phyloP scores from a whole-genome alignment of 1,284 basidiomycete species.

The Pulveroboletus sp. region DNA sequence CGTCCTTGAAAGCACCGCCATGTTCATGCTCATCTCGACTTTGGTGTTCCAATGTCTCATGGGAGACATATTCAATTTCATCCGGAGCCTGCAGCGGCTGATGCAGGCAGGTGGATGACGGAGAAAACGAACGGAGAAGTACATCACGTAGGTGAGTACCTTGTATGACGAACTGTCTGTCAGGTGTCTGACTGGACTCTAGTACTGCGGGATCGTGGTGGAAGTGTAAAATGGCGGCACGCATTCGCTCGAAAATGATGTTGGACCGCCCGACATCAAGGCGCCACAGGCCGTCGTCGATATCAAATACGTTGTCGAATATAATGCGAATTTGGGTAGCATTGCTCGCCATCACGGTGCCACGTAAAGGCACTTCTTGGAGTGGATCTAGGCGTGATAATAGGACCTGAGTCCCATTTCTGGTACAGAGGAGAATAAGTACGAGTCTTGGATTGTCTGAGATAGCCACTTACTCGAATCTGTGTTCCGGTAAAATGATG shows the following conservation, averaged over 20 bases:
- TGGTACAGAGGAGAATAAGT: slow-evolving; percentile 29
- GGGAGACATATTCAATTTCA: slow-evolving; percentile 39
- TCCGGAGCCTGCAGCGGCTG: slow-evolving; percentile 37
- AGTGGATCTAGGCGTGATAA: slow-evolving; percentile 65
- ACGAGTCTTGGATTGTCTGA: background rate
- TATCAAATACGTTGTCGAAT: slow-evolving; percentile 57
- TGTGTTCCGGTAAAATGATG: slow-evolving; percentile 55
- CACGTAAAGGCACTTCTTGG: slow-evolving; percentile 50
- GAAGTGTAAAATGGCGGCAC: slow-evolving; percentile 62
- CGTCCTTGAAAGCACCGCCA: slow-evolving; percentile 61
- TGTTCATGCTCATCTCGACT: slow-evolving; percentile 27
- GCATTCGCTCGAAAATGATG: slow-evolving; percentile 70
- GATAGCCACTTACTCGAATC: slow-evolving; percentile 55
- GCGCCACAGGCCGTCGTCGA: slow-evolving; percentile 57
- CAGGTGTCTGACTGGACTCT: slow-evolving; percentile 39
- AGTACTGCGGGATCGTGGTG: slow-evolving; percentile 54
- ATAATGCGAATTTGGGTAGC: slow-evolving; percentile 55
- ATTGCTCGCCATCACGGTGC: slow-evolving; percentile 54
- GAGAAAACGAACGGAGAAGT: slow-evolving; percentile 55
- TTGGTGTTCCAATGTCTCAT: slow-evolving; percentile 40
- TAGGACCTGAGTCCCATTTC: slow-evolving; percentile 66
- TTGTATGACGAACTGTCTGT: slow-evolving; percentile 53
- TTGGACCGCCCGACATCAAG: slow-evolving; percentile 74
- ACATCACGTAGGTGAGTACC: slow-evolving; percentile 74
- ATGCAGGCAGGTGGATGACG: slow-evolving; percentile 31